Evolutionary conservation across 805 yeast species (phyloP).

Genomic region (Saccharomycopsis sp.): DNA sequence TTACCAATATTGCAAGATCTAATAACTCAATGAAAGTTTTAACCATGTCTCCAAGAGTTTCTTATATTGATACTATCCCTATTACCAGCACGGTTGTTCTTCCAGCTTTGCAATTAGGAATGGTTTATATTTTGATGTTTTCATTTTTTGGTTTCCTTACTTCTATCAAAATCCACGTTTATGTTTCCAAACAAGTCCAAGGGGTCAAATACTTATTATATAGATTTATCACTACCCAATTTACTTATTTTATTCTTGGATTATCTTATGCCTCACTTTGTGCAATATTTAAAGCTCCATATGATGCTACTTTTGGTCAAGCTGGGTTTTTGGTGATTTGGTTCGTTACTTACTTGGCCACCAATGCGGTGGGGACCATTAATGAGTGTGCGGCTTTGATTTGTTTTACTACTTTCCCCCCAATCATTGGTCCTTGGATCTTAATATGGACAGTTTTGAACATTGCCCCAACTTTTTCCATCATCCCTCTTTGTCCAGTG

Average conservation of each 20-base stretch:
- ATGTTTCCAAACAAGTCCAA: slow-evolving; percentile 36
- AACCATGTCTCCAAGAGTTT: slow-evolving; percentile 28
- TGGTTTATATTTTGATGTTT: slow-evolving; percentile 59
- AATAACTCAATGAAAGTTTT: slow-evolving; percentile 21
- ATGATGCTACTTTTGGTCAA: slow-evolving; percentile 46
- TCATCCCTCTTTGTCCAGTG: slow-evolving; percentile 45
- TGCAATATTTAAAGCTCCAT: slow-evolving; percentile 57
- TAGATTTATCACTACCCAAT: slow-evolving; percentile 39
- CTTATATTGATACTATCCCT: slow-evolving; percentile 39
- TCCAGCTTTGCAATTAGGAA: slow-evolving; percentile 69
- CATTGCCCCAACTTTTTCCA: slow-evolving; percentile 58
- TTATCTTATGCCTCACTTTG: slow-evolving; percentile 49
- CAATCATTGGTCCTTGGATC: slow-evolving; percentile 61
- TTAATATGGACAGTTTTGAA: slow-evolving; percentile 60
- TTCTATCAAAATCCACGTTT: slow-evolving; percentile 42
- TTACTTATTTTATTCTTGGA: slow-evolving; percentile 46
- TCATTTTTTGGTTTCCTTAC: slow-evolving; percentile 63
- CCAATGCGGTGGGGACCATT: slow-evolving; percentile 70
- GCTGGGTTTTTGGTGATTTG: slow-evolving; percentile 69
- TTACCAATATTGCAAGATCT: slow-evolving; percentile 20
- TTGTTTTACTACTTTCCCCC: slow-evolving; percentile 44
- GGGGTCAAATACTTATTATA: slow-evolving; percentile 38
- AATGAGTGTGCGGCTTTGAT: slow-evolving; percentile 55
- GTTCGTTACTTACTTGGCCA: slow-evolving; percentile 56
- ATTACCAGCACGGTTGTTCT: slow-evolving; percentile 36